Percentiles rank a stretch among this genome's conserved stretches.
Conservation (phyloP, 129 eudicot species). For the Pittosporum tobira region DNA sequence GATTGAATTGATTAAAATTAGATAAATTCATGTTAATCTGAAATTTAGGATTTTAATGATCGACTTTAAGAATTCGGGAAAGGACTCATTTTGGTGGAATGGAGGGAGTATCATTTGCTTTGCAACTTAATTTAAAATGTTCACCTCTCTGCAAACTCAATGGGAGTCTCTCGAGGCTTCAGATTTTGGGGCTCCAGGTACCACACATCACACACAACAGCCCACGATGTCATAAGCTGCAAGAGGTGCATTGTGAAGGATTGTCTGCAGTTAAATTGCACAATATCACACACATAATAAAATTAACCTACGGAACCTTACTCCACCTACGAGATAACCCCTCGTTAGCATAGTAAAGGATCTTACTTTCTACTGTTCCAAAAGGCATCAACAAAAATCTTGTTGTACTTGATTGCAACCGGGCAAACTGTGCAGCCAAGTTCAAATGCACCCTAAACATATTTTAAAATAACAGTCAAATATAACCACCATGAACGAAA, state of each 20-base stretch:
- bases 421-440: constrained; percentile 95
- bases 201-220: constrained; percentile 99
- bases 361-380: constrained; percentile 96
- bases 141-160: constrained; percentile 96
- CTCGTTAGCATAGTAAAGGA: neutral
- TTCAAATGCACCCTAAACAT: constrained; percentile 88
- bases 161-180: constrained; percentile 92
- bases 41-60: too few species aligned
- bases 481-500: neutral
- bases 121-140: neutral
- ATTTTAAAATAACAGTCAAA: constrained; percentile 8
- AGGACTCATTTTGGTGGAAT: too few species aligned
- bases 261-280: constrained; percentile 52
- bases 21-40: too few species aligned
- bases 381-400: constrained; percentile 94
- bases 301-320: neutral
- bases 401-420: constrained; percentile 92
- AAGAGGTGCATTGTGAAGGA: constrained; percentile 91
- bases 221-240: constrained; percentile 99
- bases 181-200: constrained; percentile 91
- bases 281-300: too few species aligned
- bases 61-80: too few species aligned
- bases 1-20: too few species aligned
- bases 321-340: neutral
- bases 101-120: neutral